Conservation (phyloP, 1,139 yeast species). For the Pichia inconspicua region DNA sequence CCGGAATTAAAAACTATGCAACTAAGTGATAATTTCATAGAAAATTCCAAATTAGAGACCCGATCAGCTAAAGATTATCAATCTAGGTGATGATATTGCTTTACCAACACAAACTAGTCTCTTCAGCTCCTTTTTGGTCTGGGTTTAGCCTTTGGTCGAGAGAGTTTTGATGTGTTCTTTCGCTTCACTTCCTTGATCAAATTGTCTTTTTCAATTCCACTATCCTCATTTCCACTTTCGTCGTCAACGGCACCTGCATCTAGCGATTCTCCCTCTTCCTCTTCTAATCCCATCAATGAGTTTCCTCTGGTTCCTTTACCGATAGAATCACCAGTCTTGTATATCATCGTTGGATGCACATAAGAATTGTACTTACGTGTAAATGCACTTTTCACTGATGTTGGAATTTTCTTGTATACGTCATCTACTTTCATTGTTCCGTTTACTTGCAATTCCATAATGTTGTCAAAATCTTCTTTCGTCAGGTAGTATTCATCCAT, state of each 20-base stretch:
- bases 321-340: slow-evolving; percentile 56
- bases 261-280: neutral
- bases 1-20: too few relatives aligned
- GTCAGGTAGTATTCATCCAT: slow-evolving; percentile 84
- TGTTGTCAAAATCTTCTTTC: slow-evolving; percentile 84
- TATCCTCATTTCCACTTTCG: slow-evolving; percentile 20
- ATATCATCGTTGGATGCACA: slow-evolving; percentile 82
- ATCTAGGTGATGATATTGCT: neutral
- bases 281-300: slow-evolving; percentile 38
- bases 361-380: slow-evolving; percentile 72
- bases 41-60: too few relatives aligned
- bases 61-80: too few relatives aligned
- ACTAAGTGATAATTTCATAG: too few relatives aligned
- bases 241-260: slow-evolving; percentile 25
- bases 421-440: slow-evolving; percentile 34
- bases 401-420: slow-evolving; percentile 54
- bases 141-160: slow-evolving; percentile 1
- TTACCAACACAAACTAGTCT: neutral
- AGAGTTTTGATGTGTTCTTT: neutral
- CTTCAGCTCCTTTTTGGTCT: neutral
- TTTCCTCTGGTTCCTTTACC: slow-evolving; percentile 22
- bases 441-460: slow-evolving; percentile 79
- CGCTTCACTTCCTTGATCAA: slow-evolving; percentile 33
- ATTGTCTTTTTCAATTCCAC: neutral
- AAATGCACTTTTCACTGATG: slow-evolving; percentile 73